Evolutionary conservation across 139 green algal genomes (phyloP).

Genomic region (Cymbomonas tetramitiformis): DNA sequence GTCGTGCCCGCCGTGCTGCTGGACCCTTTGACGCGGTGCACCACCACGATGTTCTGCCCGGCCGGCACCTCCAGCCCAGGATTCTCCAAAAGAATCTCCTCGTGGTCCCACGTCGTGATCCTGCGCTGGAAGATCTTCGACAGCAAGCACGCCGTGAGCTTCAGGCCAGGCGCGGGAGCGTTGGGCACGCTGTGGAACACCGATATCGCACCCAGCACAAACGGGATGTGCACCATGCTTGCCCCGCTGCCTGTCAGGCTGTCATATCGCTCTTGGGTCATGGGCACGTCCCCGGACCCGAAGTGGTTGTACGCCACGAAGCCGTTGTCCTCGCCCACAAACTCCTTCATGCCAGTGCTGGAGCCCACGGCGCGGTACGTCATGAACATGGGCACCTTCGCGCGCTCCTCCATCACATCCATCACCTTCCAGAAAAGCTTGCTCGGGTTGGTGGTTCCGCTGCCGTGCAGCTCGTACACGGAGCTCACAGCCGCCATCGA

Average conservation of each 20-base stretch:
- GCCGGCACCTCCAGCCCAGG: conserved; percentile 8
- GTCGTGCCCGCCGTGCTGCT: conserved; percentile 12
- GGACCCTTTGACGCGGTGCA: conserved; percentile 14
- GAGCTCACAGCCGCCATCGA: too few relatives aligned
- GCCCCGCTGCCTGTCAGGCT: neutral
- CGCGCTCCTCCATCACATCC: conserved; percentile 17
- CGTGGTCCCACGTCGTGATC: conserved; percentile 29
- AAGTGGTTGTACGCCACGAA: conserved; percentile 18
- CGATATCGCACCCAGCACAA: conserved; percentile 20
- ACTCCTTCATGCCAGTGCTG: conserved; percentile 16
- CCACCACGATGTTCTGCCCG: conserved; percentile 19
- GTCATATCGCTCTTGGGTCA: conserved; percentile 9
- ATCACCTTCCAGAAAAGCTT: conserved; percentile 26
- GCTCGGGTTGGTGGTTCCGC: conserved; percentile 29
- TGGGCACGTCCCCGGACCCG: conserved; percentile 20
- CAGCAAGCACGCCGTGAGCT: conserved; percentile 17
- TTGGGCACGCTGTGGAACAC: conserved; percentile 27
- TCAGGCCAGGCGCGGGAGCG: neutral
- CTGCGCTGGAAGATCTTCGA: conserved; percentile 15
- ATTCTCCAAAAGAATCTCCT: conserved; percentile 21
- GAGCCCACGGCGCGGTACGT: conserved; percentile 25
- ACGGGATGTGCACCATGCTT: conserved; percentile 24
- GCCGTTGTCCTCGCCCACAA: conserved; percentile 9
- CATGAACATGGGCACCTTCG: conserved; percentile 5
- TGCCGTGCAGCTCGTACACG: conserved; percentile 27